Evolutionary conservation across 371 early-diverging fungal genomes (phyloP).

Genomic region (Circinella minor): DNA sequence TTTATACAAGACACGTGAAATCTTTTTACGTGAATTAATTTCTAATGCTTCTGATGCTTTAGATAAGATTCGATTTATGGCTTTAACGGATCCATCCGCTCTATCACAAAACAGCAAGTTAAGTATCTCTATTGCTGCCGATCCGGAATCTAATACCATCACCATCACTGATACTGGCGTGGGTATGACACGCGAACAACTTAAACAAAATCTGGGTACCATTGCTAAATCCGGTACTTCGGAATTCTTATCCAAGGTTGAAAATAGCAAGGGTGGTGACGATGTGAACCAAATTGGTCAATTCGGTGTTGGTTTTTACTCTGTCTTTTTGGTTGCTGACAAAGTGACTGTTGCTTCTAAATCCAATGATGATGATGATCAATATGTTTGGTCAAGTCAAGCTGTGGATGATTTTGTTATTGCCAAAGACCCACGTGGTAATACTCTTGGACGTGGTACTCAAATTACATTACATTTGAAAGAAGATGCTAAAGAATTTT

Average conservation of each 20-base stretch:
- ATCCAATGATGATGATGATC: constrained; percentile 74
- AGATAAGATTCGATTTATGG: constrained; percentile 89
- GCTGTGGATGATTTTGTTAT: constrained; percentile 85
- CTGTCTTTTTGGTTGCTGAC: constrained; percentile 93
- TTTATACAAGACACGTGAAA: constrained; percentile 85
- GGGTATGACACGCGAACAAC: constrained; percentile 94
- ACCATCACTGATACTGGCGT: constrained; percentile 93
- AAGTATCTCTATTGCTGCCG: constrained; percentile 75
- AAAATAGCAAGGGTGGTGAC: constrained; percentile 56
- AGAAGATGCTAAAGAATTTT: constrained; percentile 84
- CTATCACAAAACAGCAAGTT: constrained; percentile 63
- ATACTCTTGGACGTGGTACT: constrained; percentile 87
- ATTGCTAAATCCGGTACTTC: constrained; percentile 94
- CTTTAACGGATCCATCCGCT: constrained; percentile 72
- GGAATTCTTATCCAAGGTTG: constrained; percentile 79
- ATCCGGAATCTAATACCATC: constrained; percentile 69
- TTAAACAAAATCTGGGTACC: constrained; percentile 93
- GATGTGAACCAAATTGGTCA: constrained; percentile 88
- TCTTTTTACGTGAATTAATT: constrained; percentile 96
- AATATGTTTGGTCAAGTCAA: constrained; percentile 87
- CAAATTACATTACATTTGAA: constrained; percentile 89
- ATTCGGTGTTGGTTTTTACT: constrained; percentile 99
- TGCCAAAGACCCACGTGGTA: constrained; percentile 84
- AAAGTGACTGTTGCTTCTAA: constrained; percentile 93
- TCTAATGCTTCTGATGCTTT: constrained; percentile 97